Evolutionary conservation across 225 moss, liverwort and hornwort genomes (phyloP).

Genomic region (Asterella californica): DNA sequence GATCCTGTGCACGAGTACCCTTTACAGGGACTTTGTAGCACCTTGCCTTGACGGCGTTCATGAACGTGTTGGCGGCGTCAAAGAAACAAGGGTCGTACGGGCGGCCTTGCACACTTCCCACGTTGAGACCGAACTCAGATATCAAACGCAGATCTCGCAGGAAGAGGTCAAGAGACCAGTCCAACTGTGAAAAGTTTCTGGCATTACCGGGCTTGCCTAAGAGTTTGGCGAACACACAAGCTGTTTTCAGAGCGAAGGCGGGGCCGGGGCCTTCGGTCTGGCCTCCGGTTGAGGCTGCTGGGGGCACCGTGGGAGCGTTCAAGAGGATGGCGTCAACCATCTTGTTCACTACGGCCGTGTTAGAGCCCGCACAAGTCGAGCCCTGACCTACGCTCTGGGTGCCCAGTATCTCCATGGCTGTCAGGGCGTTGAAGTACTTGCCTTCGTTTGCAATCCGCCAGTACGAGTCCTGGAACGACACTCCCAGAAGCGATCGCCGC

Average conservation of each 20-base stretch:
- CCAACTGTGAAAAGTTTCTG: constrained; percentile 30
- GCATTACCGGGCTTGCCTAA: constrained; percentile 34
- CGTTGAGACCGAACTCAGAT: constrained; percentile 46
- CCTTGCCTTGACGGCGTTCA: constrained; percentile 40
- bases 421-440: constrained; percentile 41
- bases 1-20: constrained; percentile 1
- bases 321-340: constrained; percentile 43
- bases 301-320: constrained; percentile 40
- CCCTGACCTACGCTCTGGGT: constrained; percentile 3
- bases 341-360: constrained; percentile 41
- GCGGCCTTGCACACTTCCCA: constrained; percentile 9
- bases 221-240: constrained; percentile 38
- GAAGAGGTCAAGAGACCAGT: constrained; percentile 27
- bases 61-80: constrained; percentile 46
- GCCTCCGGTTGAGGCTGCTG: constrained; percentile 42
- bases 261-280: constrained; percentile 43
- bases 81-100: constrained; percentile 38
- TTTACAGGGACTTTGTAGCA: constrained; percentile 31
- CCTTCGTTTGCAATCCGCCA: constrained; percentile 39
- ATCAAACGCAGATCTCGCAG: constrained; percentile 43
- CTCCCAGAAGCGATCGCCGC: constrained; percentile 27
- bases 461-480: constrained; percentile 31
- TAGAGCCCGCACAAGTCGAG: constrained; percentile 14
- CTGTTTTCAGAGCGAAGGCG: constrained; percentile 34
- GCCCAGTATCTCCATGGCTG: constrained; percentile 41